These are phyloP conservation scores for Coniochaeta sp. DNA, from an alignment of 2,329 filamentous ascomycete species.

Conservation along the genomic window DNA sequence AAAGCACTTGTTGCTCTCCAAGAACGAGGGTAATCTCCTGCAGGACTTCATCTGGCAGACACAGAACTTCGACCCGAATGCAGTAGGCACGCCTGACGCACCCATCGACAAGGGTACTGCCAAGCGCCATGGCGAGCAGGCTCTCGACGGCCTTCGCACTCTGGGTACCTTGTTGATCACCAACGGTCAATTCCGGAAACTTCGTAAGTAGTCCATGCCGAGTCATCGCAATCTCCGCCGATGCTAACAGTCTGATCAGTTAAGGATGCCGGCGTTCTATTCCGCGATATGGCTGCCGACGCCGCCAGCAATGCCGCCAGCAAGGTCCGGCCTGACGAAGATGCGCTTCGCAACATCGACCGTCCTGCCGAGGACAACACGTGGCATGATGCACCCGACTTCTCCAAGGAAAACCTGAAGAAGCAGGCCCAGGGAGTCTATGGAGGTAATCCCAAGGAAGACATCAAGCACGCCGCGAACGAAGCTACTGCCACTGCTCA, in stretches of 20 bases:
- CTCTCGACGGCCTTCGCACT: constrained; percentile 76
- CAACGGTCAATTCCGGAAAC: constrained; percentile 93
- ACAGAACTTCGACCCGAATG: constrained; percentile 60
- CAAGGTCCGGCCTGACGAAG: constrained; percentile 68
- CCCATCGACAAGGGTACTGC: constrained; percentile 70
- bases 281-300: constrained; percentile 89
- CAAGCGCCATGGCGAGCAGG: constrained; percentile 76
- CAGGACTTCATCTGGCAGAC: constrained; percentile 98
- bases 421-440: constrained; percentile 58
- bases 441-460: constrained; percentile 44
- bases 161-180: constrained; percentile 85
- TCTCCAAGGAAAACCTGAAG: constrained; percentile 64
- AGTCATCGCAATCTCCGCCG: background rate
- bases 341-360: constrained; percentile 71
- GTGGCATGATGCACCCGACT: constrained; percentile 81
- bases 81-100: constrained; percentile 52
- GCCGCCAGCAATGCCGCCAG: constrained; percentile 72
- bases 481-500: constrained; percentile 51
- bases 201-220: constrained; percentile 49
- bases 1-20: constrained; percentile 78
- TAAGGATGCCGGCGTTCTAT: constrained; percentile 69
- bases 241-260: constrained; percentile 31
- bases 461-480: constrained; percentile 52
- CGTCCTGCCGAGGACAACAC: constrained; percentile 81
- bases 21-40: constrained; percentile 89